Conservation (phyloP, 345 rosid genomes). For the Aquilaria malaccensis region DNA sequence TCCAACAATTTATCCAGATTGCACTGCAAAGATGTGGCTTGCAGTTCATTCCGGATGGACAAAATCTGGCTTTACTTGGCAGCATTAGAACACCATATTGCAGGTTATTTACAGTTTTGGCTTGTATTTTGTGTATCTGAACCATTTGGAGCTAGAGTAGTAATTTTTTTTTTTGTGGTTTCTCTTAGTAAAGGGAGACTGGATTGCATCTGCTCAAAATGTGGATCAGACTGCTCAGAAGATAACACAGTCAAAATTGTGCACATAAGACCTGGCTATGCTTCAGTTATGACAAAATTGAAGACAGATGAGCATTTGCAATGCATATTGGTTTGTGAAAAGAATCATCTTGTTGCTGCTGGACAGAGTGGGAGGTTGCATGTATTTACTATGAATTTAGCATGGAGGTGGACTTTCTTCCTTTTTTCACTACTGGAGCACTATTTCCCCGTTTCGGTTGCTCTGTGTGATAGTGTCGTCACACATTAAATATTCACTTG, state of each 20-base stretch:
- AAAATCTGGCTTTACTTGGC: constrained; percentile 53
- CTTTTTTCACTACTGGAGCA: constrained; percentile 5
- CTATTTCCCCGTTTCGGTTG: not conserved
- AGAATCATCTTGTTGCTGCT: constrained; percentile 51
- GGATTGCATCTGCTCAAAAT: constrained; percentile 67
- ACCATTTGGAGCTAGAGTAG: not conserved
- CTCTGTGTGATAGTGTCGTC: constrained; percentile 6
- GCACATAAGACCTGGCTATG: constrained; percentile 57
- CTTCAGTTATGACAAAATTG: constrained; percentile 53
- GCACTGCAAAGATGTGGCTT: constrained; percentile 46
- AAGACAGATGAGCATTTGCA: constrained; percentile 43
- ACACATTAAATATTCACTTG: not conserved
- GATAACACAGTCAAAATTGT: constrained; percentile 58
- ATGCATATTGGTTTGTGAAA: constrained; percentile 57
- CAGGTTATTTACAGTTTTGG: constrained; percentile 46
- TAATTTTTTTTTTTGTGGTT: constrained; percentile 8
- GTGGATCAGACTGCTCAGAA: constrained; percentile 46
- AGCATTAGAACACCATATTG: constrained; percentile 63
- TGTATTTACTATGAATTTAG: constrained; percentile 70
- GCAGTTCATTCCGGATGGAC: constrained; percentile 68
- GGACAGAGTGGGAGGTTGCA: constrained; percentile 67
- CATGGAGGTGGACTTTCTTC: constrained; percentile 61
- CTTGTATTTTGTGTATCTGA: constrained; percentile 4
- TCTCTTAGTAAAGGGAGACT: constrained; percentile 53
- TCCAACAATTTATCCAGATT: constrained; percentile 26